A percentile compares a stretch with the other conserved stretches of the same genome.
phyloP scores from a whole-genome alignment of 176 grass and related monocot species.

The Cenchrus purpureus region DNA sequence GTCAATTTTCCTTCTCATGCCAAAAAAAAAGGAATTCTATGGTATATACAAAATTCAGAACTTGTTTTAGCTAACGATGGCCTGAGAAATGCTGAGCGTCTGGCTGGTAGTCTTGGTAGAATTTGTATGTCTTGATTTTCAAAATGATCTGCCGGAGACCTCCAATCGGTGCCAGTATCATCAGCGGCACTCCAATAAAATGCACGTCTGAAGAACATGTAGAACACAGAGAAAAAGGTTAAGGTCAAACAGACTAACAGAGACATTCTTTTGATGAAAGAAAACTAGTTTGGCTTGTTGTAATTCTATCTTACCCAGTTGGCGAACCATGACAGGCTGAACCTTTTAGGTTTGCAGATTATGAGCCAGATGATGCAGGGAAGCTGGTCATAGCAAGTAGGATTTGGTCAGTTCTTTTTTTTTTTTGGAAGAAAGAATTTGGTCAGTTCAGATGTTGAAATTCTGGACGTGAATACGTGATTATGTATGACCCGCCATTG shows the following conservation, averaged over 20 bases:
- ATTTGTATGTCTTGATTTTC: slow-evolving; percentile 58
- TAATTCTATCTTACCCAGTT: slow-evolving; percentile 71
- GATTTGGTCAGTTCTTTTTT: not conserved
- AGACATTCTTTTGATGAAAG: not conserved
- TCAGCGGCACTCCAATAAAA: slow-evolving; percentile 76
- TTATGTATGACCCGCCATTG: not conserved
- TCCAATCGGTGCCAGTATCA: slow-evolving; percentile 81
- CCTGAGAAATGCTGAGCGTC: not conserved
- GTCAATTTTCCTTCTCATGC: not conserved
- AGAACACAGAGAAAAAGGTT: not conserved
- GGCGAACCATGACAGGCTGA: slow-evolving; percentile 75
- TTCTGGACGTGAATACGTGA: not conserved
- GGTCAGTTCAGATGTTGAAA: not conserved
- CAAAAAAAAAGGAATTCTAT: not conserved
- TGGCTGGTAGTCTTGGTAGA: slow-evolving; percentile 44
- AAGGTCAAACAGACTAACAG: too few relatives aligned
- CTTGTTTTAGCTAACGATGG: not conserved
- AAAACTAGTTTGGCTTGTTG: not conserved
- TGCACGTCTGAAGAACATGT: slow-evolving; percentile 66
- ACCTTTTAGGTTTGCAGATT: slow-evolving; percentile 82
- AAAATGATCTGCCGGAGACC: slow-evolving; percentile 73
- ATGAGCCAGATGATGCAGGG: slow-evolving; percentile 89
- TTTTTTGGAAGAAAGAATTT: not conserved
- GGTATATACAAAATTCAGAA: not conserved
- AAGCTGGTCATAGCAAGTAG: slow-evolving; percentile 51